A percentile compares a stretch with the other conserved stretches of the same genome.
phyloP scores from a whole-genome alignment of 805 yeast species.

The Tetrapisispora arboricola region DNA sequence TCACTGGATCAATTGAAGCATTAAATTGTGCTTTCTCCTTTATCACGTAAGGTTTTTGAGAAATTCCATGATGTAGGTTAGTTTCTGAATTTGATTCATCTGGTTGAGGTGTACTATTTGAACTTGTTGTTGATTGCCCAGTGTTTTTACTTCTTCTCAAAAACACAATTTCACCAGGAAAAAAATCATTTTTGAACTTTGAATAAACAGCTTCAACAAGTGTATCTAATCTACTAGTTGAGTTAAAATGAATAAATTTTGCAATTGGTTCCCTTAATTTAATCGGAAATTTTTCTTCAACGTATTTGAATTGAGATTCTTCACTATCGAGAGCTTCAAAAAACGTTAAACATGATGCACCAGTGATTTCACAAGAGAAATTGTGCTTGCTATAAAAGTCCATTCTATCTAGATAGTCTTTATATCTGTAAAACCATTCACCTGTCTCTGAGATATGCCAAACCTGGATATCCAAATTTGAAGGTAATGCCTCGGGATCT shows the following conservation, averaged over 20 bases:
- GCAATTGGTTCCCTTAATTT: conserved; percentile 88
- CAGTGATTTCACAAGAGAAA: conserved; percentile 93
- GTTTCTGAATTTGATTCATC: conserved; percentile 2
- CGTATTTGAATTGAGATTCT: conserved; percentile 46
- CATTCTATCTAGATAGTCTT: conserved; percentile 59
- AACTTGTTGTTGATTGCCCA: neutral
- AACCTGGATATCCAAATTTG: conserved; percentile 49
- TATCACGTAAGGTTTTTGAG: conserved; percentile 39
- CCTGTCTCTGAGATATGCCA: conserved; percentile 78
- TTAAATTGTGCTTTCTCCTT: conserved; percentile 80
- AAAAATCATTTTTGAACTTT: conserved; percentile 69
- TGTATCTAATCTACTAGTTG: conserved; percentile 70
- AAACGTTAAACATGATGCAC: conserved; percentile 81
- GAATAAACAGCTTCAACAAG: conserved; percentile 80
- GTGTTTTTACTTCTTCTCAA: conserved; percentile 31
- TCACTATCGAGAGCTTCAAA: conserved; percentile 84
- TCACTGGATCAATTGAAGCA: conserved; percentile 29
- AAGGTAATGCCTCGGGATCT: conserved; percentile 48
- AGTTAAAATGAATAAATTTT: conserved; percentile 70
- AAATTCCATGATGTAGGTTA: conserved; percentile 9
- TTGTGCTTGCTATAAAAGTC: conserved; percentile 66
- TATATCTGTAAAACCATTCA: conserved; percentile 78
- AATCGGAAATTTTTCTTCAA: conserved; percentile 80
- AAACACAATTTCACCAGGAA: conserved; percentile 80
- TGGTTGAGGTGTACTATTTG: conserved; percentile 15